Evolutionary conservation across 768 basidiomycete species (phyloP).

Genomic region (Lentinus tigrinus): DNA sequence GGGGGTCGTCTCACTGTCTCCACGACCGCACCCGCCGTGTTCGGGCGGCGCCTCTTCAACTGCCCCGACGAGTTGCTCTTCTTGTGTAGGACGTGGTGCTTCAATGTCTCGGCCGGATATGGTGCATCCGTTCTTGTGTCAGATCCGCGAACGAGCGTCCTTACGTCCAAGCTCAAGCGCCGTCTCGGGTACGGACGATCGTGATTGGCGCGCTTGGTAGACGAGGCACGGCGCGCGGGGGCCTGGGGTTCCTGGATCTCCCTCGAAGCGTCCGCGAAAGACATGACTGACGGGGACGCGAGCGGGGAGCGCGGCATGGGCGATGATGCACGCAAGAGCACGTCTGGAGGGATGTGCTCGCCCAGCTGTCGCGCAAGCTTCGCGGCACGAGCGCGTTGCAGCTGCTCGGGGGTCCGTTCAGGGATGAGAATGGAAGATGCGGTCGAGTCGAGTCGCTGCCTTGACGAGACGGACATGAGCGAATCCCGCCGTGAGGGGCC

Average conservation of each 20-base stretch:
- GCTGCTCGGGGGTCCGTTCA: constrained; percentile 23
- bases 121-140: not conserved
- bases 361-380: constrained; percentile 39
- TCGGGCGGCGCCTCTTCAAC: not conserved
- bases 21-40: not conserved
- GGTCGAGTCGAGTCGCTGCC: constrained; percentile 2
- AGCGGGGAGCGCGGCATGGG: constrained; percentile 8
- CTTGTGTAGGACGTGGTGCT: not conserved
- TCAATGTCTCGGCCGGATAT: not conserved
- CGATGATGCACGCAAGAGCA: constrained; percentile 27
- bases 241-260: constrained; percentile 1
- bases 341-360: constrained; percentile 37
- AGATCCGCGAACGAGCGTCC: not conserved
- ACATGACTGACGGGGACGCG: constrained; percentile 5
- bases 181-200: not conserved
- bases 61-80: constrained; percentile 2
- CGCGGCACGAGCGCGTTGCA: constrained; percentile 32
- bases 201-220: not conserved
- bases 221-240: not conserved
- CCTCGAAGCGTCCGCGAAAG: constrained; percentile 3
- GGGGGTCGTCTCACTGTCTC: not conserved
- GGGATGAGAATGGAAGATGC: constrained; percentile 16
- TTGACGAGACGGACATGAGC: not conserved
- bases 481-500: not conserved
- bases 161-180: constrained; percentile 12